Conservation (phyloP, 345 rosid species). For the Moricandia arvensis region DNA sequence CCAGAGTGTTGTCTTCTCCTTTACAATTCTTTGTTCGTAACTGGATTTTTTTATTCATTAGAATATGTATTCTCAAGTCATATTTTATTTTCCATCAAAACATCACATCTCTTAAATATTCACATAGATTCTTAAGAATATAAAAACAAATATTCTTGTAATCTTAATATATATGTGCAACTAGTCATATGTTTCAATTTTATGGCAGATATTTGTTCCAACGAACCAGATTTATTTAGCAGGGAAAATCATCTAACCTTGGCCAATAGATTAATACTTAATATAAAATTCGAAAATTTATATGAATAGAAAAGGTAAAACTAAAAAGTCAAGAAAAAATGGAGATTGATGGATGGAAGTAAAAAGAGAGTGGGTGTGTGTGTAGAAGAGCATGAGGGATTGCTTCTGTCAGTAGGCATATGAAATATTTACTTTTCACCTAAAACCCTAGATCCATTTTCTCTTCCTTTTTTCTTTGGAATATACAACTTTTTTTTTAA, state of each 20-base stretch:
- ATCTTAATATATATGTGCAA: not conserved
- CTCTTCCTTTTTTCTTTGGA: not conserved
- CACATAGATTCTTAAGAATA: not conserved
- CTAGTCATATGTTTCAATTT: not conserved
- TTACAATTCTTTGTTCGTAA: conserved; percentile 4
- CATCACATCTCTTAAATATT: not conserved
- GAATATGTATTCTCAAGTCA: not conserved
- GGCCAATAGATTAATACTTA: not conserved
- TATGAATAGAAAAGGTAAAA: not conserved
- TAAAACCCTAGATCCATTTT: conserved; percentile 24
- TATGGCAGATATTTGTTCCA: not conserved
- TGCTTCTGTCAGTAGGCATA: conserved; percentile 45
- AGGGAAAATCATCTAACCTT: not conserved
- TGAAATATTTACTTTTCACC: conserved; percentile 20
- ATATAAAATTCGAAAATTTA: not conserved
- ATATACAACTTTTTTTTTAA: not conserved
- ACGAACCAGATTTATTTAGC: not conserved
- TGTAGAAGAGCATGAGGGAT: conserved; percentile 33
- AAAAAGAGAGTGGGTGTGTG: conserved; percentile 28
- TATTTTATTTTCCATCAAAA: not conserved
- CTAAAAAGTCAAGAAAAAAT: not conserved
- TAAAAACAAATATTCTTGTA: not conserved
- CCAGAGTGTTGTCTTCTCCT: conserved; percentile 25
- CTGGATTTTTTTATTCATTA: not conserved
- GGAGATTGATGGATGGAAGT: conserved; percentile 36